Evolutionary conservation across 1,139 yeast genomes (phyloP).

Genomic region (Tardiomyces depauwii): DNA sequence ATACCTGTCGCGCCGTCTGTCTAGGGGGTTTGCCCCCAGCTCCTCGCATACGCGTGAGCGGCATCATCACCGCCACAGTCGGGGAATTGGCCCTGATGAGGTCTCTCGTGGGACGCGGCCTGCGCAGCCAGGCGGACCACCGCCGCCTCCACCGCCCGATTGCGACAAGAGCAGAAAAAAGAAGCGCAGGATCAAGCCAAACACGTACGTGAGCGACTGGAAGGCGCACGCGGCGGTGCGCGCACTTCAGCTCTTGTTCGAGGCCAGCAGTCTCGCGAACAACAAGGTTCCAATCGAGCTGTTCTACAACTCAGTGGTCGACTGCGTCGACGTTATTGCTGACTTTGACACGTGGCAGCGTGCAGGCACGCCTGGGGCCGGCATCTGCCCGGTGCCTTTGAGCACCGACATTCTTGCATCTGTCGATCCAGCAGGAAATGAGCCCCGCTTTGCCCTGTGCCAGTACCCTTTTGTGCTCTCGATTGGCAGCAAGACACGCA

Average conservation of each 20-base stretch:
- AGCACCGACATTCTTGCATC: constrained; percentile 2
- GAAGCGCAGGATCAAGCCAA: constrained; percentile 32
- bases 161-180: background rate
- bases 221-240: constrained; percentile 57
- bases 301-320: constrained; percentile 76
- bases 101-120: too few relatives aligned
- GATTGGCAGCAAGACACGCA: constrained; percentile 68
- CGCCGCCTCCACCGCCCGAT: background rate
- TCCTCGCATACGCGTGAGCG: background rate
- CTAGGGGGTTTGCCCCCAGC: constrained; percentile 6
- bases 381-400: too few relatives aligned
- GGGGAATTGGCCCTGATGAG: too few relatives aligned
- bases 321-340: constrained; percentile 58
- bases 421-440: background rate
- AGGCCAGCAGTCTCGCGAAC: constrained; percentile 35
- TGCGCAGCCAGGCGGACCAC: background rate
- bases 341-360: constrained; percentile 82
- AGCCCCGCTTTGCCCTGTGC: constrained; percentile 41
- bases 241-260: constrained; percentile 42
- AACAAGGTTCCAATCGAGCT: constrained; percentile 35
- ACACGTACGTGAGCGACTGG: constrained; percentile 75
- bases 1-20: constrained; percentile 27
- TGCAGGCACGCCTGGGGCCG: background rate
- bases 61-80: background rate
- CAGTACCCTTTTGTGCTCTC: constrained; percentile 77